Percentiles rank a stretch among this genome's conserved stretches.
phyloP scores from a whole-genome alignment of 345 rosid species.

The Erodium maritimum region DNA sequence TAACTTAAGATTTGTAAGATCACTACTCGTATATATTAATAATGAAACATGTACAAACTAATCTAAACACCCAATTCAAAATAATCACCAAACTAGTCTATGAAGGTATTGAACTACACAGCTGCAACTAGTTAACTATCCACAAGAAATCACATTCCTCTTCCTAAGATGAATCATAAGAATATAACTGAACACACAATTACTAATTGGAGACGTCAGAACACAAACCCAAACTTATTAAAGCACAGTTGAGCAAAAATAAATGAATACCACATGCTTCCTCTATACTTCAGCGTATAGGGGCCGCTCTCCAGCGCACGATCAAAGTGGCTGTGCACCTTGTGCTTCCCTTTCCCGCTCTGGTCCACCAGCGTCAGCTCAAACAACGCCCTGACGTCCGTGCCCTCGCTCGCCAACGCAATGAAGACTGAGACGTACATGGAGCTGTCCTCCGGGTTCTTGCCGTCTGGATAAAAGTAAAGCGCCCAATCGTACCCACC shows the following conservation, averaged over 20 bases:
- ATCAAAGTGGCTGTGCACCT: constrained; percentile 90
- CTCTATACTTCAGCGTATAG: constrained; percentile 61
- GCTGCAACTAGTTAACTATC: too few species aligned
- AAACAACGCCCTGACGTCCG: constrained; percentile 87
- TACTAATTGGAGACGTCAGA: too few species aligned
- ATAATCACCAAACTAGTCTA: too few species aligned
- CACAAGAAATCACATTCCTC: too few species aligned
- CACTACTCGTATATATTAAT: too few species aligned
- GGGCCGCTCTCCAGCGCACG: constrained; percentile 87
- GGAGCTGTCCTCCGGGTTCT: constrained; percentile 59
- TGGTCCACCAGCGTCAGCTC: constrained; percentile 80
- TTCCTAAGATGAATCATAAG: too few species aligned
- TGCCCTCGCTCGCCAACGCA: constrained; percentile 76
- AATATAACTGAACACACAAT: too few species aligned
- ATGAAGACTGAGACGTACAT: constrained; percentile 74
- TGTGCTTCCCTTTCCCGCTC: constrained; percentile 81
- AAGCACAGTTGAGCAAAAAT: not conserved
- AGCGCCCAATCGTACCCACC: constrained; percentile 93
- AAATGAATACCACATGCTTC: constrained; percentile 84
- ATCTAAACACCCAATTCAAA: too few species aligned
- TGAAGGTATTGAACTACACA: too few species aligned
- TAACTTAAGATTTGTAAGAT: too few species aligned
- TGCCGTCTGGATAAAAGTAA: constrained; percentile 91
- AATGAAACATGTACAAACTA: too few species aligned
- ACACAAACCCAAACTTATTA: too few species aligned